Conservation (phyloP, 1,284 basidiomycete species). For the Sanghuangporus baumii region DNA sequence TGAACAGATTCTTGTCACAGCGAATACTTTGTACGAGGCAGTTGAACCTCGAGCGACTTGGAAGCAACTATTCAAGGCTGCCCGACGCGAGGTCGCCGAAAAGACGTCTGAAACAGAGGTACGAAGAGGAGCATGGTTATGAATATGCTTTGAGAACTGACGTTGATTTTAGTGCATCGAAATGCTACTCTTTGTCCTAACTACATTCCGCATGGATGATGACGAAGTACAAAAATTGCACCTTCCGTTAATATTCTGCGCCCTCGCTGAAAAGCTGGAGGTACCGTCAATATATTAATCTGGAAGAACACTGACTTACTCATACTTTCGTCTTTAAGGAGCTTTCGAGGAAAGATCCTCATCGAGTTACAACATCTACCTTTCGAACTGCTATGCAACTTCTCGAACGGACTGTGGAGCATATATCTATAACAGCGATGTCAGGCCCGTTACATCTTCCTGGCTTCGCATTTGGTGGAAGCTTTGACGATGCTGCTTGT, state of each 20-base stretch:
- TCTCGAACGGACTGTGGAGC: constrained; percentile 46
- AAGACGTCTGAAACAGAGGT: constrained; percentile 44
- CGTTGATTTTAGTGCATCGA: constrained; percentile 43
- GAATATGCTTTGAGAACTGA: background rate
- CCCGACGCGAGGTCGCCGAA: constrained; percentile 47
- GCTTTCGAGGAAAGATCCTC: constrained; percentile 33
- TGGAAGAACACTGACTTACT: constrained; percentile 1
- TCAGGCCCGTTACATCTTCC: constrained; percentile 15
- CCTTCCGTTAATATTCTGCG: constrained; percentile 70
- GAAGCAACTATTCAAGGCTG: constrained; percentile 62
- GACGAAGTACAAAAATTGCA: constrained; percentile 80
- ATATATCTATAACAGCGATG: constrained; percentile 35
- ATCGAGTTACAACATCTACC: constrained; percentile 29
- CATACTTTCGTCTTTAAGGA: constrained; percentile 22
- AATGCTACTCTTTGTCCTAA: constrained; percentile 66
- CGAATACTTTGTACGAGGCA: constrained; percentile 87
- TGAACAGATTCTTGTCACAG: constrained; percentile 76
- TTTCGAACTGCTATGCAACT: constrained; percentile 45
- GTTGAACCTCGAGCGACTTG: constrained; percentile 88
- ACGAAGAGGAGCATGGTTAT: background rate
- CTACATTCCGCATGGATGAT: constrained; percentile 68
- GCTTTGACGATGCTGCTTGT: constrained; percentile 17
- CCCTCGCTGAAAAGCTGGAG: constrained; percentile 55
- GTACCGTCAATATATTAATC: constrained; percentile 31
- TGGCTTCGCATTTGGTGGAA: constrained; percentile 16